Evolutionary conservation across 1,139 yeast species (phyloP).

Genomic region (Chernovozyma sophiae-reginae): DNA sequence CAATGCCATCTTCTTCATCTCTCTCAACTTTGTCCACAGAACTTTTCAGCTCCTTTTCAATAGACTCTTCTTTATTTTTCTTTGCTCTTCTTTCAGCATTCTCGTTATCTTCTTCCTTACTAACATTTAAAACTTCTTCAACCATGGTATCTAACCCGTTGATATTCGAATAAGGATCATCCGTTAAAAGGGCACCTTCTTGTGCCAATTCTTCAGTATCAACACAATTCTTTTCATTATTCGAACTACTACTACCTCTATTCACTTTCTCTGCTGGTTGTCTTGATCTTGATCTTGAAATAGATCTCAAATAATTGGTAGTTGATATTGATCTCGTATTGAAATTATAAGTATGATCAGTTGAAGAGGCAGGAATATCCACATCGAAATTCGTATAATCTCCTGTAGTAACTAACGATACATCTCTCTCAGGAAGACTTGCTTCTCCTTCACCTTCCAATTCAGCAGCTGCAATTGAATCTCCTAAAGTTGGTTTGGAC

Average conservation of each 20-base stretch:
- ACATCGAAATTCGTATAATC: constrained; percentile 48
- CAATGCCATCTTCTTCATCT: constrained; percentile 11
- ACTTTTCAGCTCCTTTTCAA: constrained; percentile 8
- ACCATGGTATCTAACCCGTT: constrained; percentile 41
- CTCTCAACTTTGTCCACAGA: constrained; percentile 8
- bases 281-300: constrained; percentile 61
- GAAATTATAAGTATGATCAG: constrained; percentile 21
- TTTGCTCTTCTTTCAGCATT: constrained; percentile 1
- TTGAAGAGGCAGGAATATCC: constrained; percentile 26
- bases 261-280: constrained; percentile 25
- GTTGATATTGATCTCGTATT: constrained; percentile 32
- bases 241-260: constrained; percentile 24
- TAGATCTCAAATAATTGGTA: constrained; percentile 53
- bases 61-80: constrained; percentile 6
- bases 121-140: constrained; percentile 29
- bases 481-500: constrained; percentile 49
- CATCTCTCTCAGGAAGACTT: constrained; percentile 15
- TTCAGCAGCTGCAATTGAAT: constrained; percentile 44
- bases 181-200: constrained; percentile 46
- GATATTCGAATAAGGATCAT: constrained; percentile 42
- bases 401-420: constrained; percentile 46
- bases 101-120: background rate
- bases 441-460: constrained; percentile 23
- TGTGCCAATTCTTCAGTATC: constrained; percentile 34
- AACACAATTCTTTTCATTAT: constrained; percentile 40